Evolutionary conservation across 202 grass and related monocot species (phyloP), one percentile per base, ranked within the genome.

Genomic region (Dendrocalamus latiflorus): DNA sequence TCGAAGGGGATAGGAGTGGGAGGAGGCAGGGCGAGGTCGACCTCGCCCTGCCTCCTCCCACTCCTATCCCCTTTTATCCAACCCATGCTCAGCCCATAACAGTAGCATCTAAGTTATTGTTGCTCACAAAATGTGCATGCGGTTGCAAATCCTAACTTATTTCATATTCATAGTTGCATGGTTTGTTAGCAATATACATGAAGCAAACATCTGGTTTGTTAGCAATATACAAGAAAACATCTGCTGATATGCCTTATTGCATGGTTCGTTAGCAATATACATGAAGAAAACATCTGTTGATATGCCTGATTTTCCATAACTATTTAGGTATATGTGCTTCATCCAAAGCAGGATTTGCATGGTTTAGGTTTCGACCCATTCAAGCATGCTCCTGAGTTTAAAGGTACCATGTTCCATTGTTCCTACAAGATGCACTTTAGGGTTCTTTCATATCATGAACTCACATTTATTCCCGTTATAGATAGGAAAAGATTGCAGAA

Each of bases 341-440:
- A 91, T 69, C 95, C 95, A 80, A 98, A 98, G 76, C 85, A 90
- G 68, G 95, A 98, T 86, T 75, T 98, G 51, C 83, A 91, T 93
- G 92, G 95, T 72, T 93, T 98, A 82, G 92, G 95, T 84, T 98
- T 88, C 81, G 95, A 98, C 88, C 95, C 95, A 69, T 98, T 93
- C 77, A 93, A 90, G 78, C 87, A 91, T 93, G 92, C 95, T 50
- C 95, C 95, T 75, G 95, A 98, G 80, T 98, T 98, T 70, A 80
- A 88, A 98, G 94, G 94, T 97, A 81, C 44, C 71, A 53, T 79
- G 54, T 80, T 92, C 38, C n/a, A n/a, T n/a, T n/a, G n/a, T n/a
- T n/a, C n/a, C n/a, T 85, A 72, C 45, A 65, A 78, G 25, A 59
- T 70, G 36, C 59, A 36, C 44, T 64, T 76, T 66, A 65, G 3